These are phyloP conservation scores for Erysimum cheiri DNA, from an alignment of 441 rosid species.

Conservation along the genomic window DNA sequence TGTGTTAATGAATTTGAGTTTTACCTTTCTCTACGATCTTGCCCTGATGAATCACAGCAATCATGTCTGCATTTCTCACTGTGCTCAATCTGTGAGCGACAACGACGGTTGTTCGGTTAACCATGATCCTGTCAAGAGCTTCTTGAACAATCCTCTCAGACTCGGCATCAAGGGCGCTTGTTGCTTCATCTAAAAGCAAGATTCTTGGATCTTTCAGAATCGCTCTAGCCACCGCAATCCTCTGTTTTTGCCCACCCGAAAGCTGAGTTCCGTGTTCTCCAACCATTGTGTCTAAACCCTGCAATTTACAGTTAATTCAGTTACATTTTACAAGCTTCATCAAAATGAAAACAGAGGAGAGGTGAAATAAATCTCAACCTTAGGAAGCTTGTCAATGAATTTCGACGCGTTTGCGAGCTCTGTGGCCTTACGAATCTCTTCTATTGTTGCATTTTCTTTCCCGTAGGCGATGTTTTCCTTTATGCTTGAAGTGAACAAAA, in stretches of 20 bases:
- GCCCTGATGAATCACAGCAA: conserved; percentile 89
- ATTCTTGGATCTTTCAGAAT: conserved; percentile 87
- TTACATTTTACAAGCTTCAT: conserved; percentile 15
- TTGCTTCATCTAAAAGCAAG: conserved; percentile 95
- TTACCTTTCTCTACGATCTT: conserved; percentile 77
- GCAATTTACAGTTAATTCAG: conserved; percentile 27
- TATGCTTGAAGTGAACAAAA: conserved; percentile 53
- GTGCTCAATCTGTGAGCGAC: conserved; percentile 93
- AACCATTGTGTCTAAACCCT: conserved; percentile 66
- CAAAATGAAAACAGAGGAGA: conserved; percentile 25
- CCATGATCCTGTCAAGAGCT: conserved; percentile 90
- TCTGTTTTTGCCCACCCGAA: conserved; percentile 73
- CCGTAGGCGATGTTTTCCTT: conserved; percentile 55
- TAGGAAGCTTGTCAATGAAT: conserved; percentile 56
- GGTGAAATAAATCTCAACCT: conserved; percentile 36
- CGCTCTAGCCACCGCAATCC: conserved; percentile 93
- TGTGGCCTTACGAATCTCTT: conserved; percentile 47
- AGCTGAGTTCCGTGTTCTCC: conserved; percentile 93
- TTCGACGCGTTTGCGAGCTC: conserved; percentile 55
- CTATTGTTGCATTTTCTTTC: conserved; percentile 47
- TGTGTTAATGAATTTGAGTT: conserved; percentile 26
- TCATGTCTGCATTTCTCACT: conserved; percentile 79
- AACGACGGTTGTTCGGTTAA: conserved; percentile 87
- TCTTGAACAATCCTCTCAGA: conserved; percentile 93
- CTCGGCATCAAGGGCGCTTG: conserved; percentile 93